These are phyloP conservation scores for Arachnomyces sp. DNA, from an alignment of 2,329 filamentous ascomycete species.

Conservation along the genomic window DNA sequence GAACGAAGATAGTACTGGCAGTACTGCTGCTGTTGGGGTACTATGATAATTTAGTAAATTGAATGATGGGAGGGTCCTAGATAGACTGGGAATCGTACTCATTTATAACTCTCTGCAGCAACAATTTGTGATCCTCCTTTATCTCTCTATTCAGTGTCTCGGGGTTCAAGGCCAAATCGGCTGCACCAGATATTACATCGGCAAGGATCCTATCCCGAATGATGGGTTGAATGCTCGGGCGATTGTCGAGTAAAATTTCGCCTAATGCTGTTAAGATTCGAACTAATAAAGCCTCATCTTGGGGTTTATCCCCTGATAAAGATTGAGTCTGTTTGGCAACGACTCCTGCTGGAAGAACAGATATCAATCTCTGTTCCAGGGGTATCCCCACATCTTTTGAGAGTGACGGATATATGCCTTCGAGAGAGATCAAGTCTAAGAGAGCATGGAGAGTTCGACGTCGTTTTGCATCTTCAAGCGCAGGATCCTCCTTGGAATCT, in stretches of 20 bases:
- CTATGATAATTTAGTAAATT: constrained; percentile 14
- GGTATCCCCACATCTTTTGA: constrained; percentile 37
- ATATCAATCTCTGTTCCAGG: constrained; percentile 36
- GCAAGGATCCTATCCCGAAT: constrained; percentile 32
- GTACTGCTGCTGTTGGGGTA: constrained; percentile 26
- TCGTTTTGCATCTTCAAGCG: constrained; percentile 34
- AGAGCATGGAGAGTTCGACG: constrained; percentile 32
- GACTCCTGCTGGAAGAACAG: constrained; percentile 34
- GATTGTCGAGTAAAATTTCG: constrained; percentile 24
- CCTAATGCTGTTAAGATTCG: constrained; percentile 22
- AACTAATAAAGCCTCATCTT: constrained; percentile 24
- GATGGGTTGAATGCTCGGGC: constrained; percentile 30
- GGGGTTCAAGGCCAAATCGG: constrained; percentile 33
- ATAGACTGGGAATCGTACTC: constrained; percentile 20
- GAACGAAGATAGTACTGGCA: constrained; percentile 30
- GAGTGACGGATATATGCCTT: constrained; percentile 37
- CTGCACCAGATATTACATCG: constrained; percentile 31
- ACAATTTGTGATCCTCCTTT: constrained; percentile 14
- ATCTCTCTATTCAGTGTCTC: constrained; percentile 11
- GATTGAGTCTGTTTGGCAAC: constrained; percentile 28
- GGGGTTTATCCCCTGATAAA: constrained; percentile 14
- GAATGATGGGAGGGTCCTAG: not conserved
- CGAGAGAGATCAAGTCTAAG: constrained; percentile 35
- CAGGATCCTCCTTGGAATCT: constrained; percentile 19
- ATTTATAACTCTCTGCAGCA: constrained; percentile 25